Conservation (phyloP, 352 stramenopile species). For the Phytophthora nicotianae region DNA sequence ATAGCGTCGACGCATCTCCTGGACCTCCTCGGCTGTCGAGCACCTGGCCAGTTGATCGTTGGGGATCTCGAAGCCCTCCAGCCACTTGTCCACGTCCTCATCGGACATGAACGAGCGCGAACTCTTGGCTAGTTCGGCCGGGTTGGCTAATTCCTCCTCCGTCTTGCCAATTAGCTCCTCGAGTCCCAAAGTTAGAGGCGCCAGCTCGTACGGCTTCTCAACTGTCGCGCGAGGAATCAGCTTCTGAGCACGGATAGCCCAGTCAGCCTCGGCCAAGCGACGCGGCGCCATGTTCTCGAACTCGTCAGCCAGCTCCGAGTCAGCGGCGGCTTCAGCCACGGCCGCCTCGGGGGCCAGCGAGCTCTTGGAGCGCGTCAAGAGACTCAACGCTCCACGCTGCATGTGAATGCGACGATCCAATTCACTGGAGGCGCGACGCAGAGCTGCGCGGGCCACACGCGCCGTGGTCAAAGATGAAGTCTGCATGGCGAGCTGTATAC, state of each 20-base stretch:
- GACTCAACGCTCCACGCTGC: constrained; percentile 13
- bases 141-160: constrained; percentile 23
- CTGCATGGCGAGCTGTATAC: constrained; percentile 23
- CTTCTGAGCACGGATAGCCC: constrained; percentile 58
- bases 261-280: constrained; percentile 54
- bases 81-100: constrained; percentile 80
- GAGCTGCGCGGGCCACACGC: constrained; percentile 21
- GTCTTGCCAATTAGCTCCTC: constrained; percentile 22
- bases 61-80: constrained; percentile 63
- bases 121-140: constrained; percentile 7
- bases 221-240: constrained; percentile 56
- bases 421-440: constrained; percentile 20
- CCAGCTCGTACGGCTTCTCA: constrained; percentile 41
- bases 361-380: constrained; percentile 32
- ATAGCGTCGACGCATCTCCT: constrained; percentile 69
- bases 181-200: constrained; percentile 29
- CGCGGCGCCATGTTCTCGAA: constrained; percentile 20
- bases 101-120: constrained; percentile 60
- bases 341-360: constrained; percentile 32
- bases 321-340: constrained; percentile 13
- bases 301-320: constrained; percentile 21
- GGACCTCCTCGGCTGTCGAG: constrained; percentile 46
- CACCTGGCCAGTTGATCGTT: constrained; percentile 55
- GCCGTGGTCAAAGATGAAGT: constrained; percentile 28
- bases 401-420: constrained; percentile 5